Percentiles rank a stretch among this genome's conserved stretches.
Conservation (phyloP, 2,329 filamentous ascomycete genomes). For the Aspergillus sclerotialis region DNA sequence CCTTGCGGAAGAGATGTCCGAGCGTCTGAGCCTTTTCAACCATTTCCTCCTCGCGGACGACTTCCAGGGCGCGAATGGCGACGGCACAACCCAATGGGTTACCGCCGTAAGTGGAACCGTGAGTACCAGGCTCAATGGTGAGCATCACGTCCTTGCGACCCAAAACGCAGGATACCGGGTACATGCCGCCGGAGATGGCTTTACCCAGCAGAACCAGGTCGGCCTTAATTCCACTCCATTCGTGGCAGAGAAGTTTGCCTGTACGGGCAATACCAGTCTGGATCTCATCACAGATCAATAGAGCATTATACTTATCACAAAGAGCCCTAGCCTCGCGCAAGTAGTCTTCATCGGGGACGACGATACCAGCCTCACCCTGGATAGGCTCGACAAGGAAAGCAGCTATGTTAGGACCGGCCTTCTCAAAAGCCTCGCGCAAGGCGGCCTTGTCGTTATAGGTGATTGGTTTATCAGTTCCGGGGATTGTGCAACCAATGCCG, state of each 20-base stretch:
- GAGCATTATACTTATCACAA: slow-evolving; percentile 90
- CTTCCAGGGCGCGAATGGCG: slow-evolving; percentile 87
- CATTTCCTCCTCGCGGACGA: slow-evolving; percentile 86
- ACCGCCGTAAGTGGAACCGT: slow-evolving; percentile 96
- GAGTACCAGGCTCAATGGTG: slow-evolving; percentile 90
- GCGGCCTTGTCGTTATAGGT: slow-evolving; percentile 80
- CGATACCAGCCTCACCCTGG: slow-evolving; percentile 93
- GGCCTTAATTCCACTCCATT: slow-evolving; percentile 93
- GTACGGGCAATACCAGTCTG: slow-evolving; percentile 96
- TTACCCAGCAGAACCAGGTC: slow-evolving; percentile 94
- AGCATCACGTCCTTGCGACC: slow-evolving; percentile 88
- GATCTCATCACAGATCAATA: slow-evolving; percentile 97
- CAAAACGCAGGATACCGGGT: slow-evolving; percentile 92
- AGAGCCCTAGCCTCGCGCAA: slow-evolving; percentile 70
- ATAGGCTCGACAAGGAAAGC: slow-evolving; percentile 95
- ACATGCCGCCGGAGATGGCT: slow-evolving; percentile 97
- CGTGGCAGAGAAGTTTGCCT: slow-evolving; percentile 83
- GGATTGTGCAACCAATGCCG: slow-evolving; percentile 70
- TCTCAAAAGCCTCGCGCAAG: slow-evolving; percentile 70
- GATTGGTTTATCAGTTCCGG: slow-evolving; percentile 69
- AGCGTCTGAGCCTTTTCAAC: slow-evolving; percentile 73
- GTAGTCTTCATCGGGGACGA: slow-evolving; percentile 88
- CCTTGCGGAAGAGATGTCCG: slow-evolving; percentile 75
- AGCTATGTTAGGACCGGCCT: slow-evolving; percentile 76
- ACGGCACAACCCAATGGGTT: slow-evolving; percentile 95